Conservation (phyloP, 2,329 filamentous ascomycete species). For the Exophiala sideris region DNA sequence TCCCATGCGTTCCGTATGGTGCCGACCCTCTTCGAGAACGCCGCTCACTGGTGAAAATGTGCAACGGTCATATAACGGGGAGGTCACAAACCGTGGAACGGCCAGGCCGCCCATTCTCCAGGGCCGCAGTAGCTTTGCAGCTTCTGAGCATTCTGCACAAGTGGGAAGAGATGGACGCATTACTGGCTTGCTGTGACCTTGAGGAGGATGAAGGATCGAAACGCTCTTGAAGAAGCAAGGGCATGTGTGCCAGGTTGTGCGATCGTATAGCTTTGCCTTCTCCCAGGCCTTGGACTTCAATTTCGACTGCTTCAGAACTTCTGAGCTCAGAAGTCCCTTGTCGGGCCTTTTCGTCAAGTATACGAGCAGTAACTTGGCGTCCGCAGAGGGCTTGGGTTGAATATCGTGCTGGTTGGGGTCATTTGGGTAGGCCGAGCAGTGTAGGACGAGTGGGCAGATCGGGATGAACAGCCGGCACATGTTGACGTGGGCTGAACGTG, state of each 20-base stretch:
- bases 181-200: slow-evolving; percentile 8
- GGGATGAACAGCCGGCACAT: slow-evolving; percentile 18
- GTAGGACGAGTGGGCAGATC: slow-evolving; percentile 16
- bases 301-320: background rate
- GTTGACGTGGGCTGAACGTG: slow-evolving; percentile 1
- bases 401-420: background rate
- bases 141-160: slow-evolving; percentile 11
- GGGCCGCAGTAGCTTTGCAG: slow-evolving; percentile 11
- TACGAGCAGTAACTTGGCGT: slow-evolving; percentile 17
- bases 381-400: background rate
- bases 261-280: slow-evolving; percentile 12
- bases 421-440: slow-evolving; percentile 7
- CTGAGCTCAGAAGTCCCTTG: background rate
- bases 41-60: slow-evolving; percentile 6
- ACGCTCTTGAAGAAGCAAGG: slow-evolving; percentile 15
- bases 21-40: slow-evolving; percentile 3
- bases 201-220: slow-evolving; percentile 11
- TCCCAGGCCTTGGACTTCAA: slow-evolving; percentile 7
- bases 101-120: slow-evolving; percentile 7
- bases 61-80: slow-evolving; percentile 12
- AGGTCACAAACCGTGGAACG: slow-evolving; percentile 1
- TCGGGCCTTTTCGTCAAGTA: slow-evolving; percentile 16
- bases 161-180: slow-evolving; percentile 6
- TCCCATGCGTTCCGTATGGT: too few relatives aligned
- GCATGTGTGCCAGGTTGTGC: slow-evolving; percentile 19